phyloP scores from a whole-genome alignment of 768 basidiomycete genomes.

The Boletus sp. region DNA sequence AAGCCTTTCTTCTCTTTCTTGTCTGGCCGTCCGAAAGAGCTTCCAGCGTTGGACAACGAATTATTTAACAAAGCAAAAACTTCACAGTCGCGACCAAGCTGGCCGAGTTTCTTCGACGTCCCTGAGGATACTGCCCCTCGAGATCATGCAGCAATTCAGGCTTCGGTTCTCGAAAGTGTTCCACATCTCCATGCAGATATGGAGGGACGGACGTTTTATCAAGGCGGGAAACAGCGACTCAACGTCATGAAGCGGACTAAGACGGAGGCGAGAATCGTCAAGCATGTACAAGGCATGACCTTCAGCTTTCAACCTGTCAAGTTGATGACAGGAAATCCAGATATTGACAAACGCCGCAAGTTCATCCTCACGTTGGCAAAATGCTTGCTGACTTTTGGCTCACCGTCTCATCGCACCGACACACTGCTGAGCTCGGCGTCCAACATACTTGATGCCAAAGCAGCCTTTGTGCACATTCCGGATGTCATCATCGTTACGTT shows the following conservation, averaged over 20 bases:
- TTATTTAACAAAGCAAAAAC: conserved; percentile 27
- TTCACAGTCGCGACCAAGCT: conserved; percentile 23
- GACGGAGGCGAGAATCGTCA: conserved; percentile 37
- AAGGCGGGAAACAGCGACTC: conserved; percentile 29
- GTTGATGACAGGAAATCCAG: conserved; percentile 28
- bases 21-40: conserved; percentile 7
- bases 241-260: conserved; percentile 33
- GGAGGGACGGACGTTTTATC: conserved; percentile 29
- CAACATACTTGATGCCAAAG: conserved; percentile 71
- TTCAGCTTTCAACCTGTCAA: not conserved
- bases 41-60: conserved; percentile 20
- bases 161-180: not conserved
- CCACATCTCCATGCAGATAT: conserved; percentile 7
- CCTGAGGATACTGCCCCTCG: conserved; percentile 17
- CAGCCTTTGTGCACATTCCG: conserved; percentile 83
- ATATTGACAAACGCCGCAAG: conserved; percentile 50
- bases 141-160: conserved; percentile 13
- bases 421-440: conserved; percentile 83
- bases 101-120: conserved; percentile 22
- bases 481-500: conserved; percentile 81
- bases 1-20: conserved; percentile 17
- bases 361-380: conserved; percentile 87
- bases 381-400: conserved; percentile 87
- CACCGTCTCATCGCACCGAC: conserved; percentile 93
- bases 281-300: conserved; percentile 47